phyloP scores from a whole-genome alignment of 2,329 filamentous ascomycete species.

The Cyphellophora europaea region DNA sequence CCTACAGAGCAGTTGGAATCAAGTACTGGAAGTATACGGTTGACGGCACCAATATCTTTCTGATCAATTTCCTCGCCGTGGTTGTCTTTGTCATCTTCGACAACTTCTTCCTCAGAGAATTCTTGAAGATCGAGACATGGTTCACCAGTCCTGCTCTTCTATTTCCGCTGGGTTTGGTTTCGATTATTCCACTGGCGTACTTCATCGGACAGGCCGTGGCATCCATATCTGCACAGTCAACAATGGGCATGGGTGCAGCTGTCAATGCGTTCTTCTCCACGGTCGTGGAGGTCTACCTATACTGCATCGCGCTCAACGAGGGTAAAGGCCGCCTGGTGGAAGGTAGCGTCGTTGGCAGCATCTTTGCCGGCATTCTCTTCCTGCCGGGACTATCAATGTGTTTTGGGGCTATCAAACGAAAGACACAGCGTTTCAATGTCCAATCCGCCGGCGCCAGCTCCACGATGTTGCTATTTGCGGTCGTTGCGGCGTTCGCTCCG shows the following conservation, averaged over 20 bases:
- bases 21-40: constrained; percentile 99
- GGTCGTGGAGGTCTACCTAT: constrained; percentile 92
- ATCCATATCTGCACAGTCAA: constrained; percentile 96
- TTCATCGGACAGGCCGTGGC: constrained; percentile 98
- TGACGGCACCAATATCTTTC: constrained; percentile 96
- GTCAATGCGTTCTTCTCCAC: constrained; percentile 99
- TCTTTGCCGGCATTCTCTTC: constrained; percentile 93
- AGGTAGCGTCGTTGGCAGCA: constrained; percentile 93
- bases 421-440: constrained; percentile 97
- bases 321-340: constrained; percentile 91
- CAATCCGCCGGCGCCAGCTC: constrained; percentile 93
- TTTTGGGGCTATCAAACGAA: constrained; percentile 93
- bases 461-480: constrained; percentile 93
- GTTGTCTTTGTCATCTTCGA: constrained; percentile 94
- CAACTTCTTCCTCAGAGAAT: constrained; percentile 66
- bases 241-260: constrained; percentile 93
- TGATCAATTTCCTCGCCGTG: constrained; percentile 90
- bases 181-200: constrained; percentile 93
- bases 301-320: constrained; percentile 85
- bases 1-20: constrained; percentile 84
- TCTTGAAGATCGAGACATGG: constrained; percentile 60
- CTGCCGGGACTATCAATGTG: constrained; percentile 96
- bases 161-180: constrained; percentile 74
- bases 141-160: constrained; percentile 78
- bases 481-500: constrained; percentile 89